Conservation (phyloP, 2,329 filamentous ascomycete species). For the Cytospora paraplurivora region DNA sequence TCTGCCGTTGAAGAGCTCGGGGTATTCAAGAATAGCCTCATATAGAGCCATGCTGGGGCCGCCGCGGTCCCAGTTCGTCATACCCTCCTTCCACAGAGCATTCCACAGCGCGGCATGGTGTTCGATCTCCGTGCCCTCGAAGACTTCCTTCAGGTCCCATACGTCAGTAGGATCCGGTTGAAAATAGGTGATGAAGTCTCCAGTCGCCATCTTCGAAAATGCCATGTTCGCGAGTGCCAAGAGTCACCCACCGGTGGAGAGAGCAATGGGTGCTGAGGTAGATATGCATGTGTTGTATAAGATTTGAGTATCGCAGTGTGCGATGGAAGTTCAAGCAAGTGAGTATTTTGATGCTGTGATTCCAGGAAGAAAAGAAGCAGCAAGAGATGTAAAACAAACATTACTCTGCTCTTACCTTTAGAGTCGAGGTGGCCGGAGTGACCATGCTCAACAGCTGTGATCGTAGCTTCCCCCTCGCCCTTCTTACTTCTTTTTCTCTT, state of each 20-base stretch:
- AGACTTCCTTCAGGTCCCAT: neutral
- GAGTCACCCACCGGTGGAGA: neutral
- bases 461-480: neutral
- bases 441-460: neutral
- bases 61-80: constrained; percentile 59
- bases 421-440: neutral
- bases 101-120: constrained; percentile 49
- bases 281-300: neutral
- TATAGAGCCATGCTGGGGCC: constrained; percentile 55
- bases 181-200: neutral
- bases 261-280: neutral
- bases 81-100: constrained; percentile 48
- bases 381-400: neutral
- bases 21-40: constrained; percentile 51
- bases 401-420: neutral
- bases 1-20: constrained; percentile 44
- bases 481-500: no score
- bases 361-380: no score
- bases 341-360: no score
- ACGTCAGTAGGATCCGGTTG: neutral
- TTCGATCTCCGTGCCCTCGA: neutral
- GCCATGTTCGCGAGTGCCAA: no score
- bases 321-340: no score
- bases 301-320: neutral
- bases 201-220: neutral